Evolutionary conservation across 176 grass and related monocot genomes (phyloP), one percentile per base, ranked within the genome.

Genomic region (Zoysia pacifica): DNA sequence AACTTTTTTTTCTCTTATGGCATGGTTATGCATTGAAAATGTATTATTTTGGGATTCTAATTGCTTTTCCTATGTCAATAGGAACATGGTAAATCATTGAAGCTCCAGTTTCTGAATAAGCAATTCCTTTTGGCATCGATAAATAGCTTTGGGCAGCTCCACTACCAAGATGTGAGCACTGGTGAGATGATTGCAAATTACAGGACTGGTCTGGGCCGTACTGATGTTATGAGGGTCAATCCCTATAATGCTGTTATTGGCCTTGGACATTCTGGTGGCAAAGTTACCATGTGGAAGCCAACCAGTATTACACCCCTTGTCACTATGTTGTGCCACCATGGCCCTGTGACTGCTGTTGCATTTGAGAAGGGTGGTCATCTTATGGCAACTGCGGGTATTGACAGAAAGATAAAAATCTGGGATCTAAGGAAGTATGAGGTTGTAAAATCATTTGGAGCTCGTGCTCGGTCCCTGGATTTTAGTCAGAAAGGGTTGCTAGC

Each of bases 101-200:
- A 89, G 51, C 91, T 98, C 46, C 88, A 98, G 53, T 98, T 90
- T 88, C 83, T 98, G 45, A 82, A 89, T 65, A 98, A 98, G 3
- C 95, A 98, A 41, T 98, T 93, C 51, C 86, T 98, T 20, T 81
- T 98, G 68, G 86, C 67, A 47, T 94, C 91, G 0, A 85, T 89
- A 76, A 98, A 98, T 48, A 98, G 88, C 76, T 98, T 91, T 39
- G 90, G 86, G 10, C 90, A 89, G 71, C 83, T 98, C 49, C 95
- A 98, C n/a, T 98, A 98, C 71, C 95, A 98, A 93, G 92, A 98
- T 75, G 77, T 94, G 66, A 94, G 87, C 86, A 98, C 92, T n/a
- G 95, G 95, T 43, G 92, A 89, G 70, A 94, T 98, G 79, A 55
- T 94, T 69, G 89, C 90, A 45, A 93, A 92, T 70, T 79, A 85